phyloP scores from a whole-genome alignment of 2,329 filamentous ascomycete species.

The Cordyceps javanica region DNA sequence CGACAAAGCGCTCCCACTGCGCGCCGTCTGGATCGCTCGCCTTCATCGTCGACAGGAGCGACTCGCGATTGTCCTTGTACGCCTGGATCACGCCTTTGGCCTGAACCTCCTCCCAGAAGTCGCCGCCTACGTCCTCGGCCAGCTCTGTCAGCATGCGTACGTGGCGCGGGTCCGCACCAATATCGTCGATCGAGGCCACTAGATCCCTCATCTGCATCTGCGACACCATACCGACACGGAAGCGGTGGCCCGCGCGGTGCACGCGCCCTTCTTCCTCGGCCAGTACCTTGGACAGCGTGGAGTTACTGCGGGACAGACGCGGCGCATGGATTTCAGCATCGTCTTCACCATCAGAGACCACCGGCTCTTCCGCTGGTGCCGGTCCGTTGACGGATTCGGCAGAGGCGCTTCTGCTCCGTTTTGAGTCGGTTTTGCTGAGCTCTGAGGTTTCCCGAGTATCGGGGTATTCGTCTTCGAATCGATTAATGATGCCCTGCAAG shows the following conservation, averaged over 20 bases:
- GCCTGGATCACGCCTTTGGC: constrained; percentile 54
- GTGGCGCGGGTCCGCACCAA: constrained; percentile 45
- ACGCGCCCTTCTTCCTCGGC: constrained; percentile 52
- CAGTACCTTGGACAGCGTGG: constrained; percentile 46
- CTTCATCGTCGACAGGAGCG: constrained; percentile 43
- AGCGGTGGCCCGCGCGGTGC: constrained; percentile 49
- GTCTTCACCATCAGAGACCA: constrained; percentile 43
- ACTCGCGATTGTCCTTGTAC: constrained; percentile 52
- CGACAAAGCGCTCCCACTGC: constrained; percentile 56
- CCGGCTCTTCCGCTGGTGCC: constrained; percentile 29
- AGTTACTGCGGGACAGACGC: constrained; percentile 45
- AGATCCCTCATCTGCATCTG: constrained; percentile 43
- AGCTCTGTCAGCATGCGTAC: constrained; percentile 52
- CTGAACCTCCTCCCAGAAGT: constrained; percentile 48
- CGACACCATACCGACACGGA: constrained; percentile 47
- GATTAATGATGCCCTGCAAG: constrained; percentile 82
- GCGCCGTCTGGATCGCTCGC: constrained; percentile 54
- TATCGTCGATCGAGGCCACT: constrained; percentile 42
- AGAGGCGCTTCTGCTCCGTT: constrained; percentile 3
- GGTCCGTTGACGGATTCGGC: not conserved
- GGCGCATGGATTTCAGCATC: constrained; percentile 39
- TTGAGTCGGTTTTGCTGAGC: not conserved
- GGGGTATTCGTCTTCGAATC: constrained; percentile 94
- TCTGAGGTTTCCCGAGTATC: constrained; percentile 57
- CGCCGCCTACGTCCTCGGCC: constrained; percentile 56